A percentile compares a stretch with the other conserved stretches of the same genome.
These are phyloP conservation scores for Geosmithia putterillii DNA, from an alignment of 2,329 filamentous ascomycete genomes.

Conservation along the genomic window DNA sequence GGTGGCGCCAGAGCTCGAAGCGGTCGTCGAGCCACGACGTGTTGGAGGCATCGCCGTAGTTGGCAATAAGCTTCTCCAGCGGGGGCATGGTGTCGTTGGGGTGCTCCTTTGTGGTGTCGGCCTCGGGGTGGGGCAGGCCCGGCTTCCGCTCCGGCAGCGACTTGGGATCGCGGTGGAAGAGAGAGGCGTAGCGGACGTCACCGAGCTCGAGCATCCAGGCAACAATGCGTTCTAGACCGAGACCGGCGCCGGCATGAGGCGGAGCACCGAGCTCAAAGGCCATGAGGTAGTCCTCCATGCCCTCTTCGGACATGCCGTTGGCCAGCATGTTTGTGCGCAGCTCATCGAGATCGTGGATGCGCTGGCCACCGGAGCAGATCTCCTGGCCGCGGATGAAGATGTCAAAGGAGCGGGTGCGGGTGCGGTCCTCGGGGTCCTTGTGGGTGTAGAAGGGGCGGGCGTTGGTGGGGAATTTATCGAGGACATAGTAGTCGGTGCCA, in stretches of 20 bases:
- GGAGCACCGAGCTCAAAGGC: conserved; percentile 83
- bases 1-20: conserved; percentile 78
- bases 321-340: conserved; percentile 68
- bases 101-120: conserved; percentile 52
- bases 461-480: conserved; percentile 81
- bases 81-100: conserved; percentile 50
- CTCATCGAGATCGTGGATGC: conserved; percentile 70
- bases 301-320: conserved; percentile 63
- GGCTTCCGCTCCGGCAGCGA: conserved; percentile 59
- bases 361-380: conserved; percentile 83
- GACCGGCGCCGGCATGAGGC: conserved; percentile 80
- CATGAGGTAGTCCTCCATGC: conserved; percentile 82
- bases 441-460: conserved; percentile 89
- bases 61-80: conserved; percentile 79
- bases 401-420: conserved; percentile 83
- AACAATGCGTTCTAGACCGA: conserved; percentile 79
- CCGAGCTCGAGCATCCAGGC: conserved; percentile 78
- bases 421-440: conserved; percentile 59
- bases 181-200: conserved; percentile 77
- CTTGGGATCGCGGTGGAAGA: conserved; percentile 83
- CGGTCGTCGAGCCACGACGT: conserved; percentile 88
- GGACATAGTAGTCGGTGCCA: conserved; percentile 80
- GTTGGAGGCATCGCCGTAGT: conserved; percentile 89
- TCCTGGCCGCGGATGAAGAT: conserved; percentile 91
- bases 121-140: conserved; percentile 72